phyloP scores from a whole-genome alignment of 495 filamentous ascomycete species.

The Cercophora newfieldiana region DNA sequence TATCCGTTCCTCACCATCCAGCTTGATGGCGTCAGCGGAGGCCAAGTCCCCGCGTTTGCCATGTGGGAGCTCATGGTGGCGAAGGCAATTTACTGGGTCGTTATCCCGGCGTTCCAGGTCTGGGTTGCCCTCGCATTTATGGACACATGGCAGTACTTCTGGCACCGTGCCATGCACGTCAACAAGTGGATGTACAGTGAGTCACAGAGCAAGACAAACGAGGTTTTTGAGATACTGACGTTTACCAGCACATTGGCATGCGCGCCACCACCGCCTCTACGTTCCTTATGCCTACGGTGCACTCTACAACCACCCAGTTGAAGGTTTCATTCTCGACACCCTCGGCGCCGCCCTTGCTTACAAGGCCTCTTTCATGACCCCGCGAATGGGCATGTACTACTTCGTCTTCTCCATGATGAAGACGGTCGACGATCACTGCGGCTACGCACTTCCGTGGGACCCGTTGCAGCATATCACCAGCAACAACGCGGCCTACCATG shows the following conservation, averaged over 20 bases:
- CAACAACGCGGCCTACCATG: slow-evolving; percentile 94
- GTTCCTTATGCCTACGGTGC: slow-evolving; percentile 97
- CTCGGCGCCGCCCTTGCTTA: slow-evolving; percentile 80
- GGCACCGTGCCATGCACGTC: slow-evolving; percentile 90
- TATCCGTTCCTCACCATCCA: slow-evolving; percentile 60
- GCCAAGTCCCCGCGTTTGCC: slow-evolving; percentile 55
- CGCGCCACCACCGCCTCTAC: slow-evolving; percentile 91
- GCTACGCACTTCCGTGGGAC: slow-evolving; percentile 93
- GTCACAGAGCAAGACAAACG: slow-evolving; percentile 46
- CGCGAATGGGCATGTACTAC: slow-evolving; percentile 79
- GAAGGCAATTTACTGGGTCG: slow-evolving; percentile 72
- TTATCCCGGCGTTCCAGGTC: slow-evolving; percentile 76
- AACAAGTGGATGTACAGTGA: slow-evolving; percentile 96
- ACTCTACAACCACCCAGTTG: slow-evolving; percentile 91
- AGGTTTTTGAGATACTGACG: slow-evolving; percentile 20
- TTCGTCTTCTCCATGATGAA: slow-evolving; percentile 85
- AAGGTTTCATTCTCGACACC: slow-evolving; percentile 92
- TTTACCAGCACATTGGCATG: slow-evolving; percentile 75
- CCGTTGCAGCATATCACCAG: slow-evolving; percentile 85
- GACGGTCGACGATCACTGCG: slow-evolving; percentile 96
- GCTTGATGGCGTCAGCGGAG: slow-evolving; percentile 45
- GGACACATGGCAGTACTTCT: slow-evolving; percentile 97
- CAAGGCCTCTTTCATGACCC: slow-evolving; percentile 71
- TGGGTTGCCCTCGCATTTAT: slow-evolving; percentile 68
- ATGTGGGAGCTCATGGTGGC: slow-evolving; percentile 76